Percentiles rank a stretch among this genome's conserved stretches.
These are phyloP conservation scores for Penicillium sp. DNA, from an alignment of 2,329 filamentous ascomycete species.

Conservation along the genomic window DNA sequence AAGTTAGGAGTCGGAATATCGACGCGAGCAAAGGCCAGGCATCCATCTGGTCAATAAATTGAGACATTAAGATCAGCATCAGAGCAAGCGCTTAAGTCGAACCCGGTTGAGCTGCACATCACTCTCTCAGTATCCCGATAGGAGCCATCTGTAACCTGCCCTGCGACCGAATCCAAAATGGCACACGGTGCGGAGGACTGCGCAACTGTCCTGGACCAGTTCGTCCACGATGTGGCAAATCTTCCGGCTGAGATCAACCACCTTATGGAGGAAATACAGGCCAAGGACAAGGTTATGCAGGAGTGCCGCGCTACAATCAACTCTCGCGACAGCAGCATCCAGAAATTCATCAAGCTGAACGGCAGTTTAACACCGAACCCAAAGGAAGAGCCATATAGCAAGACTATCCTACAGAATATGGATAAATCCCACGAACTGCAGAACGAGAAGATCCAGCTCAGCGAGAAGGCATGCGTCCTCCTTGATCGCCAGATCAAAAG, in stretches of 20 bases:
- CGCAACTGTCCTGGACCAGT: conserved; percentile 62
- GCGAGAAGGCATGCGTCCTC: conserved; percentile 58
- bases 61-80: background rate
- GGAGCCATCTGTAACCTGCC: background rate
- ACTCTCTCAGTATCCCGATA: background rate
- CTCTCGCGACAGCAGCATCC: conserved; percentile 58
- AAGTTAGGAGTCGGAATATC: background rate
- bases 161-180: conserved; percentile 32
- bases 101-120: background rate
- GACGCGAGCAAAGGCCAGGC: background rate
- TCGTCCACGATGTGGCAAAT: conserved; percentile 62
- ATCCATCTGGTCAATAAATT: background rate
- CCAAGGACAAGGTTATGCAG: conserved; percentile 61
- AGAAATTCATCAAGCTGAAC: conserved; percentile 64
- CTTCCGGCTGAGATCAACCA: conserved; percentile 63
- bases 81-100: background rate
- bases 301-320: conserved; percentile 57
- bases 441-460: conserved; percentile 60
- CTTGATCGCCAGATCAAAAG: conserved; percentile 63
- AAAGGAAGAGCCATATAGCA: conserved; percentile 61
- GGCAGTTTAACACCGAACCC: conserved; percentile 61
- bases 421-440: conserved; percentile 58
- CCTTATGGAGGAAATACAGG: conserved; percentile 64
- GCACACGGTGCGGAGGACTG: conserved; percentile 56
- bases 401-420: conserved; percentile 56